These are phyloP conservation scores for Staphylotrichum tortipilum DNA, from an alignment of 495 filamentous ascomycete genomes.

Conservation along the genomic window DNA sequence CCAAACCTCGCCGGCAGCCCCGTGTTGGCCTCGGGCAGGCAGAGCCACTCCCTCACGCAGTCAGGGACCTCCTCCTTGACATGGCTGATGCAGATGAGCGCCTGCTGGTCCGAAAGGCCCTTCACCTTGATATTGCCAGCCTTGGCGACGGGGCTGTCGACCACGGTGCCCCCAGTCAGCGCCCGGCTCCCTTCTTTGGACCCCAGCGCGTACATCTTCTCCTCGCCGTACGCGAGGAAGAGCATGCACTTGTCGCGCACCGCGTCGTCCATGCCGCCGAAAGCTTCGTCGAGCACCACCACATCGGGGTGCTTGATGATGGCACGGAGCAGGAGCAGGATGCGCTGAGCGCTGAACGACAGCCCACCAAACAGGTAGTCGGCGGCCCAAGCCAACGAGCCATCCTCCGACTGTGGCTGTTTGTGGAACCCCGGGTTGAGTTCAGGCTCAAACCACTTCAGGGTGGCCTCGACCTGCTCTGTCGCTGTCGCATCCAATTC, in stretches of 20 bases:
- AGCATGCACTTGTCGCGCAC: constrained; percentile 76
- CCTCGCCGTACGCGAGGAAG: constrained; percentile 61
- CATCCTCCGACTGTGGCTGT: not conserved
- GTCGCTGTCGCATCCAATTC: constrained; percentile 46
- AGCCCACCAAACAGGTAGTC: constrained; percentile 62
- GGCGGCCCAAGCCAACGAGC: constrained; percentile 58
- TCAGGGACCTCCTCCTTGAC: constrained; percentile 82
- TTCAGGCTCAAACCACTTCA: constrained; percentile 68
- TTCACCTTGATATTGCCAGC: constrained; percentile 33
- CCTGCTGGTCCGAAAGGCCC: constrained; percentile 59
- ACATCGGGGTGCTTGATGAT: constrained; percentile 77
- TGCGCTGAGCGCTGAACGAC: constrained; percentile 68
- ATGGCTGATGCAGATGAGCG: constrained; percentile 80
- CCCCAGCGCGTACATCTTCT: constrained; percentile 23
- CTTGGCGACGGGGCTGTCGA: constrained; percentile 33
- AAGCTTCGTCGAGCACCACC: constrained; percentile 86
- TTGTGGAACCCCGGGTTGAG: constrained; percentile 44
- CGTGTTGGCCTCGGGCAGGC: constrained; percentile 57
- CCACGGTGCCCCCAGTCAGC: constrained; percentile 18
- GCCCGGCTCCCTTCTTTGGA: constrained; percentile 6
- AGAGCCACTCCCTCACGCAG: constrained; percentile 69
- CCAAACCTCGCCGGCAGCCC: constrained; percentile 50
- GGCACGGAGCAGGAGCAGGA: constrained; percentile 78
- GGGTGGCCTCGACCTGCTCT: constrained; percentile 51
- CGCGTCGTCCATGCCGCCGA: constrained; percentile 75